Percentiles rank a stretch among this genome's conserved stretches.
phyloP scores from a whole-genome alignment of 1,284 basidiomycete species.

The Ustilago hordei region DNA sequence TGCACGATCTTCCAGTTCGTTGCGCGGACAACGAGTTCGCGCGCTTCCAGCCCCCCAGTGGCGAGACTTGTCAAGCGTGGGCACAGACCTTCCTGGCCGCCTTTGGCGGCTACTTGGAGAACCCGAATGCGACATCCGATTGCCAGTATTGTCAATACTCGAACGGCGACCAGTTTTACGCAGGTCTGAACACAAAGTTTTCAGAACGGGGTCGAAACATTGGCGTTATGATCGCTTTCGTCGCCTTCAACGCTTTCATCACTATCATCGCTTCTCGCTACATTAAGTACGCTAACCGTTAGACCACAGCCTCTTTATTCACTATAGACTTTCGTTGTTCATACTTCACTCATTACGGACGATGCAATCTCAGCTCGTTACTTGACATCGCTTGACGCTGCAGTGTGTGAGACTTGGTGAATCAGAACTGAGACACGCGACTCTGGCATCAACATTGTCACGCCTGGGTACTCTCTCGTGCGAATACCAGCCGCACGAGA shows the following conservation, averaged over 20 bases:
- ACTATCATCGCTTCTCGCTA: conserved; percentile 39
- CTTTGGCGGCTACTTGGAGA: conserved; percentile 83
- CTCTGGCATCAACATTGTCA: too few species aligned
- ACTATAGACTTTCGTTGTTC: neutral
- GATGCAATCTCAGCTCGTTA: too few species aligned
- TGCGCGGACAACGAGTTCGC: conserved; percentile 77
- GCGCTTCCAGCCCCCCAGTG: conserved; percentile 78
- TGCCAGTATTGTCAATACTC: conserved; percentile 81
- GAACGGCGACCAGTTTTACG: conserved; percentile 79
- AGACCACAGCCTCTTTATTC: neutral
- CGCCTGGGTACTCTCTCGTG: too few species aligned
- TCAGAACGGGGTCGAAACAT: conserved; percentile 38
- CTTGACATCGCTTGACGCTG: too few species aligned
- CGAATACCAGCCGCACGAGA: too few species aligned
- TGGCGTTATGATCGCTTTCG: conserved; percentile 40
- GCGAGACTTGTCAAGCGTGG: conserved; percentile 78
- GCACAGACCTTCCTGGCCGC: conserved; percentile 69
- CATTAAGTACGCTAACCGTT: conserved; percentile 54
- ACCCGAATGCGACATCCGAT: conserved; percentile 74
- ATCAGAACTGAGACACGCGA: too few species aligned
- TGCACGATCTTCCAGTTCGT: conserved; percentile 78
- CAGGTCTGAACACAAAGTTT: conserved; percentile 78
- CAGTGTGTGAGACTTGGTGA: too few species aligned
- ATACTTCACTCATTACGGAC: neutral
- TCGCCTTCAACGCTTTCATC: conserved; percentile 38